phyloP scores from a whole-genome alignment of 73 alveolate genomes.

The Stentor coeruleus region DNA sequence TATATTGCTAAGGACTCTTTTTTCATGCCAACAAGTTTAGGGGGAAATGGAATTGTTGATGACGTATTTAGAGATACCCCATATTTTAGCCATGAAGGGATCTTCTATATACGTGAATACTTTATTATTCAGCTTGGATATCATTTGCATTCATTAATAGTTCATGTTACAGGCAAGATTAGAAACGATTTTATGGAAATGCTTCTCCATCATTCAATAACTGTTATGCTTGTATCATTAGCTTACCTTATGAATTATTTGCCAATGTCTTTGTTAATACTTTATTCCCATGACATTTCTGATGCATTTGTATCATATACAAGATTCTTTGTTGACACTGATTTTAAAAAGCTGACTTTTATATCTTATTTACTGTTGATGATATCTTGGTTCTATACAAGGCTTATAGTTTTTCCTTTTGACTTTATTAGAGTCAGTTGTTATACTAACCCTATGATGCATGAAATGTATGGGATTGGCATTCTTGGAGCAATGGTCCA shows the following conservation, averaged over 20 bases:
- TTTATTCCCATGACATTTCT: not conserved
- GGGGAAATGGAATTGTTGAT: slow-evolving; percentile 1
- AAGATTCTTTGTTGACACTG: not conserved
- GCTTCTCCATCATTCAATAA: slow-evolving; percentile 25
- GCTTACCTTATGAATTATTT: slow-evolving; percentile 13
- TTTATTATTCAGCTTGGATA: not conserved
- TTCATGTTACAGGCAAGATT: not conserved
- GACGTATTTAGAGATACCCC: not conserved
- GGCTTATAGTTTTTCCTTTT: not conserved
- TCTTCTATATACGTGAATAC: not conserved
- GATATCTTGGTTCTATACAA: not conserved
- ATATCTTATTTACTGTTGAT: not conserved
- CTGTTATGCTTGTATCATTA: not conserved
- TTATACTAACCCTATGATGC: not conserved
- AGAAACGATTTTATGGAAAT: slow-evolving; percentile 29
- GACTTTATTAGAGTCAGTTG: slow-evolving; percentile 3
- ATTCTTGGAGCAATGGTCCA: not conserved
- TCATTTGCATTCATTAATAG: not conserved
- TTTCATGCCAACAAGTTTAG: not conserved
- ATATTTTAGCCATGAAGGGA: not conserved
- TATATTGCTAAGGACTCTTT: slow-evolving; percentile 10
- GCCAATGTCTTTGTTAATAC: not conserved
- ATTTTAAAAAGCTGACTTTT: not conserved
- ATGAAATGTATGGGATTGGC: not conserved
- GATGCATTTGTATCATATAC: not conserved